Conservation (phyloP, 2,329 filamentous ascomycete genomes). For the Aspergillus calidoustus region DNA sequence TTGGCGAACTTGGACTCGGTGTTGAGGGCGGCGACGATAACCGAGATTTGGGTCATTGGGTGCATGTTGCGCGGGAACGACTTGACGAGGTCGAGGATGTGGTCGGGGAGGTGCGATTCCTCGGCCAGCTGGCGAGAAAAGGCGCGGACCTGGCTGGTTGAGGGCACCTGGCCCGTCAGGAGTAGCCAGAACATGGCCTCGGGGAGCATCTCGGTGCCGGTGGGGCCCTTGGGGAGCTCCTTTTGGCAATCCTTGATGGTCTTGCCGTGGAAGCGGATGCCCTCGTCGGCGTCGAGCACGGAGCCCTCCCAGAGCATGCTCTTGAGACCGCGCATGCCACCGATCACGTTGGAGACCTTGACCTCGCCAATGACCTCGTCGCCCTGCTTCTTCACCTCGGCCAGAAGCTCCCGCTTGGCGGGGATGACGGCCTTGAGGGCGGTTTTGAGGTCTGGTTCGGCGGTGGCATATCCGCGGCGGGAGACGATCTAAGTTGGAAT, state of each 20-base stretch:
- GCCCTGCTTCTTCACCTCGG: conserved; percentile 86
- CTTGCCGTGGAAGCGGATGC: conserved; percentile 95
- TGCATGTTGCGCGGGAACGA: conserved; percentile 87
- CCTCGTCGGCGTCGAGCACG: conserved; percentile 93
- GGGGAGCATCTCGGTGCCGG: conserved; percentile 92
- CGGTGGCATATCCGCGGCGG: conserved; percentile 56
- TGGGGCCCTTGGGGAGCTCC: conserved; percentile 87
- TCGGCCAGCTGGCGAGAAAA: conserved; percentile 87
- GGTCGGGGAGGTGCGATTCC: conserved; percentile 79
- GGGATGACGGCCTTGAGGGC: conserved; percentile 84
- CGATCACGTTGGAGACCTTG: conserved; percentile 91
- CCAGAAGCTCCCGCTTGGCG: conserved; percentile 88
- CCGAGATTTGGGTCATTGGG: conserved; percentile 97
- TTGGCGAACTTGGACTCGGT: conserved; percentile 93
- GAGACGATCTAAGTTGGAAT: conserved; percentile 2
- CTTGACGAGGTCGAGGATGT: conserved; percentile 86
- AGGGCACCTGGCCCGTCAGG: conserved; percentile 88
- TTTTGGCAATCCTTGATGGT: conserved; percentile 98
- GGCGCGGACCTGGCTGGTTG: conserved; percentile 75
- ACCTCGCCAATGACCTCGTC: conserved; percentile 87
- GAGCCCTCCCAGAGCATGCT: conserved; percentile 99
- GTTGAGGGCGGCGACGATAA: conserved; percentile 93
- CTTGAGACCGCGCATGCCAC: conserved; percentile 96
- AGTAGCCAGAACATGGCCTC: conserved; percentile 99
- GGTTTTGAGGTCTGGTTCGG: conserved; percentile 88